Evolutionary conservation across 768 basidiomycete species (phyloP).

Genomic region (Xanthoconium purpureum): DNA sequence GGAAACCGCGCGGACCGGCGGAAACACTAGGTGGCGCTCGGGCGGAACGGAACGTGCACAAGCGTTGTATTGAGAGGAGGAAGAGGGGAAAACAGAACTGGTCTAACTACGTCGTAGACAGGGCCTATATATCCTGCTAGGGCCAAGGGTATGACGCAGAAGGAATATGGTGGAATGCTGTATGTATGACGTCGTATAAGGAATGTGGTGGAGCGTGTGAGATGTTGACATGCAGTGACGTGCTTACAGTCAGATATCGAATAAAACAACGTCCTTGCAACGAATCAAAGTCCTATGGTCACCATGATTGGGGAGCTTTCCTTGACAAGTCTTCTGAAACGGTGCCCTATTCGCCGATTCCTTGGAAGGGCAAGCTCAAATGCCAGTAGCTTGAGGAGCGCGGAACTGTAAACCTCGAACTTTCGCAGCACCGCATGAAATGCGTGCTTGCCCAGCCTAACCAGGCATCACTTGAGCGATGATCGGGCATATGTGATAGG

Average conservation of each 20-base stretch:
- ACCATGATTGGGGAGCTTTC: slow-evolving; percentile 23
- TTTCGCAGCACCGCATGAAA: slow-evolving; percentile 66
- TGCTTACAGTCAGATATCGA: neutral
- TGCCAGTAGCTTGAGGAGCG: slow-evolving; percentile 45
- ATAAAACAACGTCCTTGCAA: neutral
- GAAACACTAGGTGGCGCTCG: no score
- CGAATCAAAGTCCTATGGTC: slow-evolving; percentile 19
- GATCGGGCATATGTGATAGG: neutral
- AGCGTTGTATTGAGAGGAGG: no score
- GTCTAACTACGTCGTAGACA: no score
- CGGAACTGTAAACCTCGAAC: slow-evolving; percentile 44
- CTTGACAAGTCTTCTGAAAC: slow-evolving; percentile 47
- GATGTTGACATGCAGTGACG: no score
- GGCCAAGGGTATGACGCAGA: no score
- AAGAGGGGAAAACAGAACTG: no score
- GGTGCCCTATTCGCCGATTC: slow-evolving; percentile 39
- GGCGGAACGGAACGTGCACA: no score
- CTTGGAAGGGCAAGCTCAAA: slow-evolving; percentile 50
- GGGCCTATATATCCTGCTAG: no score
- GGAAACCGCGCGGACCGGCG: no score
- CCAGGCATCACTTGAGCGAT: slow-evolving; percentile 2
- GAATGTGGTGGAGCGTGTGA: no score
- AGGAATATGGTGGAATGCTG: no score
- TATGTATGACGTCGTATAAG: no score
- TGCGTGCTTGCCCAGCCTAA: slow-evolving; percentile 79